Percentiles rank a stretch among this genome's conserved stretches.
phyloP scores from a whole-genome alignment of 257 asterid species.

The Capsicum pubescens region DNA sequence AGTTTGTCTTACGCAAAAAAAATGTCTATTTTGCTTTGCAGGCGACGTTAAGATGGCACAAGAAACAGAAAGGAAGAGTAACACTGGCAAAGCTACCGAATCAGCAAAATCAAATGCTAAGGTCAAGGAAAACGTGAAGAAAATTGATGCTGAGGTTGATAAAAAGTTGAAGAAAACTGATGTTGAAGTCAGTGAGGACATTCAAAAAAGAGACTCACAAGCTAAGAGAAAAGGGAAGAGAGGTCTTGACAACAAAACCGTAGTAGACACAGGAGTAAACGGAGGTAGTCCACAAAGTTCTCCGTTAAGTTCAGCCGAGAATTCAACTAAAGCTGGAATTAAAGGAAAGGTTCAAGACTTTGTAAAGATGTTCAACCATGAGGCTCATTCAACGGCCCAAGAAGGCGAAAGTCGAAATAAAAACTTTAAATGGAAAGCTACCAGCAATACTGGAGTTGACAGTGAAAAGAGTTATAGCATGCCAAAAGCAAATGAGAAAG shows the following conservation, averaged over 20 bases:
- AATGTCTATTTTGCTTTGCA: constrained; percentile 36
- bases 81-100: constrained; percentile 32
- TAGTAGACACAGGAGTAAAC: constrained; percentile 34
- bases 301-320: constrained; percentile 34
- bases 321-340: constrained; percentile 44
- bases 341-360: constrained; percentile 77
- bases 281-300: constrained; percentile 37
- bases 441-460: constrained; percentile 38
- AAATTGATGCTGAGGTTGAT: constrained; percentile 33
- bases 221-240: constrained; percentile 29
- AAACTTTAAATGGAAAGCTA: constrained; percentile 54
- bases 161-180: constrained; percentile 47
- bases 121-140: constrained; percentile 44
- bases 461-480: constrained; percentile 42
- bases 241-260: constrained; percentile 27
- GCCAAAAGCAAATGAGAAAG: constrained; percentile 42
- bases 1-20: neutral
- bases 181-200: neutral
- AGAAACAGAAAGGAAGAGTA: constrained; percentile 41
- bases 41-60: constrained; percentile 32
- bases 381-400: constrained; percentile 44
- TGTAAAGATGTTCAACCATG: constrained; percentile 75
- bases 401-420: constrained; percentile 43
- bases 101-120: constrained; percentile 29
- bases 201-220: neutral